Base-by-base conservation (phyloP, 768 basidiomycete species). In the Hericium rajendrae region DNA sequence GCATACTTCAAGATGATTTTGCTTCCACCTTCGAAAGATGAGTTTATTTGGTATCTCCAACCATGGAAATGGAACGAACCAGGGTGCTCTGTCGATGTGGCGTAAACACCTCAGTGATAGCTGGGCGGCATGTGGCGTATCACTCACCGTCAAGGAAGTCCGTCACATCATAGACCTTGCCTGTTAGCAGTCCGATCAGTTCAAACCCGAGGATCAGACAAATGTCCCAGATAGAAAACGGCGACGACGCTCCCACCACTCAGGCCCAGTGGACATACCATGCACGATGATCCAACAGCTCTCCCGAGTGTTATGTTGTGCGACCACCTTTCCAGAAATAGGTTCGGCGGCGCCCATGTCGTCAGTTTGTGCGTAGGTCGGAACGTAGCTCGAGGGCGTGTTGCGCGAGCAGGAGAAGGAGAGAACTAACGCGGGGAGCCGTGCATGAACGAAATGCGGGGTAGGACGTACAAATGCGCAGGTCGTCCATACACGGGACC, bases 1-100 rank as follows among this genome's bases (percentile, higher is more conserved):
- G 78, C 80, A 60, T 79, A 80, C 59, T 78, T 77, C 53, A 80
- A 59, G 55, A 82, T 77, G 63, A 80, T 79, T 57, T 71, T 73
- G 48, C 71, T 69, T 1, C 80, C 79, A 12, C 79, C 78, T 61
- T 32, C 6, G 32, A 32, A 6, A 32, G 5, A 32, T 32, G 32
- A 32, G 32, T 8, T 8, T 8, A 6, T 6, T 6, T 32, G 32
- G 9, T 32, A 32, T 10, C 32, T 32, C 9, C 32, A 10, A 32
- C 6, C 32, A 32, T 0, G 9, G 6, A 10, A 32, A 32, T 8
- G 6, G 8, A 2, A 32, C 32, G 6, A 32, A 32, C 32, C 32
- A 32, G 66, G 65, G 51, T 5, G 41, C 37, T 57, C 54, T 48
- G 39, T 12, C 16, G 6, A 24, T 50, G 55, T 57, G 16, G n/a